A percentile compares a stretch with the other conserved stretches of the same genome.
Conservation (phyloP, 352 stramenopile species). For the Phytophthora sp. region DNA sequence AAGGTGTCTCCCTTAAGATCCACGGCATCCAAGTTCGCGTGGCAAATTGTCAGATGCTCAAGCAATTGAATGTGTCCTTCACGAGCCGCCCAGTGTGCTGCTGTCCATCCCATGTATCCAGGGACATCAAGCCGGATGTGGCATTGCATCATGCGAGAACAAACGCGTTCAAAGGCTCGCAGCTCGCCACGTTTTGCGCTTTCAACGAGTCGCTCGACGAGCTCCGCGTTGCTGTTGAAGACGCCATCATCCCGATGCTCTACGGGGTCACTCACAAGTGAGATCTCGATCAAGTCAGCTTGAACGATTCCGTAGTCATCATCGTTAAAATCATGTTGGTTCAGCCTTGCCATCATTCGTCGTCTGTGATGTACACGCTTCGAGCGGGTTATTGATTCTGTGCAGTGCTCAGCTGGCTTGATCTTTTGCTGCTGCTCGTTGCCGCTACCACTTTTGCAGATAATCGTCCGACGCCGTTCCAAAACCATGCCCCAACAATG, state of each 20-base stretch:
- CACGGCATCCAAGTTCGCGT: constrained; percentile 67
- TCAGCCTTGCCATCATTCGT: constrained; percentile 14
- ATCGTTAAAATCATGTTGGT: constrained; percentile 24
- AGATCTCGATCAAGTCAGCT: constrained; percentile 69
- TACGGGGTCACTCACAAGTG: constrained; percentile 30
- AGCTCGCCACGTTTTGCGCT: constrained; percentile 67
- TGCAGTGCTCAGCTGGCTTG: constrained; percentile 11
- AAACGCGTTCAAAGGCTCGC: constrained; percentile 49
- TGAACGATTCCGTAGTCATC: constrained; percentile 22
- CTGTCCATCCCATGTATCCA: constrained; percentile 79
- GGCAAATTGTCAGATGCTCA: constrained; percentile 52
- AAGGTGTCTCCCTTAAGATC: constrained; percentile 75
- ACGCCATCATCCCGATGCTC: background rate
- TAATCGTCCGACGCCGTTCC: constrained; percentile 32
- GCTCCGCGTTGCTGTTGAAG: constrained; percentile 38
- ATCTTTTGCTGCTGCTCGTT: background rate
- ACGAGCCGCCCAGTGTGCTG: constrained; percentile 75
- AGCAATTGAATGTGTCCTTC: constrained; percentile 71
- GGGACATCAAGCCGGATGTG: constrained; percentile 56
- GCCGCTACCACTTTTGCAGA: constrained; percentile 28
- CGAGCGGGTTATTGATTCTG: constrained; percentile 14
- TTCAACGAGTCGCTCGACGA: constrained; percentile 71
- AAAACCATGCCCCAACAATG: constrained; percentile 22
- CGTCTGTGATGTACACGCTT: constrained; percentile 24
- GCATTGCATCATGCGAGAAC: constrained; percentile 39